These are phyloP conservation scores for Trichosanthes truncata DNA, from an alignment of 306 rosid species.

Conservation along the genomic window DNA sequence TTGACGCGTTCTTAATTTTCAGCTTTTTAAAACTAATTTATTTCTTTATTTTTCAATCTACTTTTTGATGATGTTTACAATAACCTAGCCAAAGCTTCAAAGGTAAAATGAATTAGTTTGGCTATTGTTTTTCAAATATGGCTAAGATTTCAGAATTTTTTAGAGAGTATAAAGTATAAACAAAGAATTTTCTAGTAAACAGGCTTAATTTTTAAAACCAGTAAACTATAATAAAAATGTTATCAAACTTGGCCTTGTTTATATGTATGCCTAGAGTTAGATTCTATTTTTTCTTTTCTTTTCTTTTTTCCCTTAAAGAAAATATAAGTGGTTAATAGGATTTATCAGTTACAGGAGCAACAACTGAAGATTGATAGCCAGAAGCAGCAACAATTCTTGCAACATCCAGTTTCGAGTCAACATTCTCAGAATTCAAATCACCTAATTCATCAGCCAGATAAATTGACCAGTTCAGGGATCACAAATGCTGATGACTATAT, in stretches of 20 bases:
- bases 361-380: slow-evolving; percentile 32
- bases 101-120: background rate
- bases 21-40: background rate
- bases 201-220: background rate
- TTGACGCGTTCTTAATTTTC: background rate
- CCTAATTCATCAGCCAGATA: slow-evolving; percentile 39
- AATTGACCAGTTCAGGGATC: slow-evolving; percentile 28
- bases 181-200: background rate
- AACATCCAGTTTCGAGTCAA: slow-evolving; percentile 34
- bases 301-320: background rate
- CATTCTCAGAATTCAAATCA: slow-evolving; percentile 35
- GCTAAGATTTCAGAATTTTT: background rate
- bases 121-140: background rate
- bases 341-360: background rate
- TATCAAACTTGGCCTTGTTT: background rate
- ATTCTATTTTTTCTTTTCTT: background rate
- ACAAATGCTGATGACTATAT: slow-evolving; percentile 25
- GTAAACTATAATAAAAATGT: background rate
- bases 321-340: background rate
- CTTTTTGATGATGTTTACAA: background rate
- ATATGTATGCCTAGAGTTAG: background rate
- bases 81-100: background rate
- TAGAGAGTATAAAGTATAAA: background rate
- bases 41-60: background rate
- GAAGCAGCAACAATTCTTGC: slow-evolving; percentile 34